Percentiles rank a stretch among this genome's conserved stretches.
These are phyloP conservation scores for Xylaria castorea DNA, from an alignment of 495 filamentous ascomycete species.

Conservation along the genomic window DNA sequence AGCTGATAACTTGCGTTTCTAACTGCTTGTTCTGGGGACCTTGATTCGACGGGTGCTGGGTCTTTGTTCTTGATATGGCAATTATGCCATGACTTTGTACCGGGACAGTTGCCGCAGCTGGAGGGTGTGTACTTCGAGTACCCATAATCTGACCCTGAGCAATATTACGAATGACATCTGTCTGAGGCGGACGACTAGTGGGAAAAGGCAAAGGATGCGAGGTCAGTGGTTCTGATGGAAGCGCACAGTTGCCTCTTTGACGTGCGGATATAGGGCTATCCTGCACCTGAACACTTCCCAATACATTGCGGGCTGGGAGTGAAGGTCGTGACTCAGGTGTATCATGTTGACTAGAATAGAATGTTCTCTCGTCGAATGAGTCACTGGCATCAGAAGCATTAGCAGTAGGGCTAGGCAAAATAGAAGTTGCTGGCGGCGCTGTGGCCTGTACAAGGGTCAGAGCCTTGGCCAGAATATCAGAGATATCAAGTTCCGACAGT, in stretches of 20 bases:
- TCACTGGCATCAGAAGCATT: constrained; percentile 69
- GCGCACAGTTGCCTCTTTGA: constrained; percentile 23
- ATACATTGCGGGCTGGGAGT: constrained; percentile 48
- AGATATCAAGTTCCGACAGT: constrained; percentile 75
- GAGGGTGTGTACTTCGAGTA: neutral
- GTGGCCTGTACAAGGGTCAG: constrained; percentile 66
- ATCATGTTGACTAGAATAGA: constrained; percentile 82
- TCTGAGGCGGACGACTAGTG: constrained; percentile 16
- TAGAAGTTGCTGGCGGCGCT: constrained; percentile 54
- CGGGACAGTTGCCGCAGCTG: constrained; percentile 28
- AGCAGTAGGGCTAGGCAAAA: constrained; percentile 56
- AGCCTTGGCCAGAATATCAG: constrained; percentile 74
- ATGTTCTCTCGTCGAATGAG: constrained; percentile 91
- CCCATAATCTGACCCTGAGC: constrained; percentile 1
- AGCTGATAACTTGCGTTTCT: constrained; percentile 40
- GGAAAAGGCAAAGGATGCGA: constrained; percentile 25
- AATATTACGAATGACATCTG: constrained; percentile 16
- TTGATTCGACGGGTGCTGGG: constrained; percentile 3
- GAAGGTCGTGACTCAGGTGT: constrained; percentile 53
- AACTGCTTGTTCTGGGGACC: constrained; percentile 30
- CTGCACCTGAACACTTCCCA: constrained; percentile 54
- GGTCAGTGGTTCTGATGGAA: constrained; percentile 22
- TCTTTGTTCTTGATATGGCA: constrained; percentile 23
- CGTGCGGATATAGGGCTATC: constrained; percentile 27
- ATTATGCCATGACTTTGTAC: constrained; percentile 21